Percentiles rank a stretch among this genome's conserved stretches.
These are phyloP conservation scores for Vaccinium darrowii DNA, from an alignment of 148 eudicot species.

Conservation along the genomic window DNA sequence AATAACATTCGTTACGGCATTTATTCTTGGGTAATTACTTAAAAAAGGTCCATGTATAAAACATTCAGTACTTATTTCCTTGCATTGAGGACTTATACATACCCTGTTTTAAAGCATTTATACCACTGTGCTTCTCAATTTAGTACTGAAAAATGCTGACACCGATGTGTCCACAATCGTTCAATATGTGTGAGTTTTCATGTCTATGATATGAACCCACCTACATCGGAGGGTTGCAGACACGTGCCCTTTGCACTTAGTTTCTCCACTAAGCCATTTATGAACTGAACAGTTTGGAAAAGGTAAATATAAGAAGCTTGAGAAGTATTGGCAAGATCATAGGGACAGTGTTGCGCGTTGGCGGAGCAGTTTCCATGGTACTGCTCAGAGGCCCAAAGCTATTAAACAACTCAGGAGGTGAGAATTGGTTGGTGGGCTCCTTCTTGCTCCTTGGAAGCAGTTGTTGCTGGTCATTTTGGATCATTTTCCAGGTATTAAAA, in stretches of 20 bases:
- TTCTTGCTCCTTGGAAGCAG: slow-evolving; percentile 51
- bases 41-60: too few relatives aligned
- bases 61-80: neutral
- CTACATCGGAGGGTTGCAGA: neutral
- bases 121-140: neutral
- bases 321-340: slow-evolving; percentile 67
- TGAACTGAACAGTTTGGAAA: slow-evolving; percentile 47
- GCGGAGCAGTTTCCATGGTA: slow-evolving; percentile 61
- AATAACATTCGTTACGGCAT: slow-evolving; percentile 60
- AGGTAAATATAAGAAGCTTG: slow-evolving; percentile 43
- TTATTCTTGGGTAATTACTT: slow-evolving; percentile 44
- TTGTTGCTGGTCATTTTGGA: slow-evolving; percentile 73
- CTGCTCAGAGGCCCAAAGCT: slow-evolving; percentile 62
- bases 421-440: slow-evolving; percentile 64
- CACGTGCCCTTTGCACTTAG: neutral
- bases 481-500: slow-evolving; percentile 63
- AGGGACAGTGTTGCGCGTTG: slow-evolving; percentile 57
- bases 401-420: slow-evolving; percentile 34
- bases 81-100: neutral
- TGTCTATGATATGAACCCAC: neutral
- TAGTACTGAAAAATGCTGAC: too few relatives aligned
- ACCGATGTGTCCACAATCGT: too few relatives aligned
- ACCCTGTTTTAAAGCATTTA: neutral
- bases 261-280: neutral
- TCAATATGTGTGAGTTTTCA: too few relatives aligned